These are phyloP conservation scores for Paramecium sonneborni DNA, from an alignment of 73 alveolate species.

Conservation along the genomic window DNA sequence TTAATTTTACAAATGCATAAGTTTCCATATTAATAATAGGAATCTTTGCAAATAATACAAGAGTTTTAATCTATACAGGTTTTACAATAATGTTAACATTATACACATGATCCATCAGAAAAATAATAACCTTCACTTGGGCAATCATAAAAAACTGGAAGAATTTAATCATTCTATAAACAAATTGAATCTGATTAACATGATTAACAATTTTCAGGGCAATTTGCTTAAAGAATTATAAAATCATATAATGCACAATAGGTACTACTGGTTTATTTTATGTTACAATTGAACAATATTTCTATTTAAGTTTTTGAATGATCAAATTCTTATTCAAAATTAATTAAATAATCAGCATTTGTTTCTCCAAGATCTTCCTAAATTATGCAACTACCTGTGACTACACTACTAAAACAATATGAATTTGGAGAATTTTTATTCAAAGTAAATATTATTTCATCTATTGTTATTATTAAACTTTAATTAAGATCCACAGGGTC, in stretches of 20 bases:
- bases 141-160: background rate
- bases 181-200: background rate
- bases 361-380: background rate
- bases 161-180: too few relatives aligned
- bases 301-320: too few relatives aligned
- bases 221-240: background rate
- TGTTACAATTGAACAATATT: background rate
- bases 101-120: background rate
- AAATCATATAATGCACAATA: background rate
- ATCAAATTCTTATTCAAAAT: background rate
- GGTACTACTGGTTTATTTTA: background rate
- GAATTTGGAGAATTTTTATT: background rate
- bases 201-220: constrained; percentile 2
- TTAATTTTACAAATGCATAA: background rate
- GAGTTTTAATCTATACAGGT: background rate
- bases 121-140: background rate
- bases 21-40: background rate
- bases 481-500: background rate
- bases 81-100: background rate
- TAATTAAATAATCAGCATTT: background rate
- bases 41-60: background rate
- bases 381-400: background rate
- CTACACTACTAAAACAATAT: background rate
- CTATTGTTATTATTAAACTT: background rate
- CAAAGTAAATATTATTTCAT: background rate